Base-by-base conservation (phyloP, 768 basidiomycete species). In the Suillus americanus region DNA sequence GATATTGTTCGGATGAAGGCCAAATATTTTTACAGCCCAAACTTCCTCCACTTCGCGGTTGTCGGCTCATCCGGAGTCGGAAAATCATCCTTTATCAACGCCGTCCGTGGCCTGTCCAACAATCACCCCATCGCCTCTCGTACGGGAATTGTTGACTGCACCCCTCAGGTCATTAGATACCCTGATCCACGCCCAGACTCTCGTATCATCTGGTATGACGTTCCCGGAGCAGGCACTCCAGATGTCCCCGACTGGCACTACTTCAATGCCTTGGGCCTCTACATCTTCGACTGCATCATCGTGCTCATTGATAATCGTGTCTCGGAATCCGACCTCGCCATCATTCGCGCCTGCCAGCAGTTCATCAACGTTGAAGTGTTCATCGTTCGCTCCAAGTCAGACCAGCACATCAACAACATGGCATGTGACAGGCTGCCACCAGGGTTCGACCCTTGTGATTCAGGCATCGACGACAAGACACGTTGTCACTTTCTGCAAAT, bases 361-460 rank as follows among this genome's bases (percentile, higher is more conserved):
- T 48, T 48, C 23, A 25, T 6, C 23, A 48, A 68, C 13, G 72
- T 48, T 14, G 46, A 48, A 6, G 46, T 25, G 46, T 69, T 68
- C 51, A 72, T 74, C 28, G 74, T 77, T 33, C 77, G 77, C 2
- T 79, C 78, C 16, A 77, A 79, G 56, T 71, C 78, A 1, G 77
- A 78, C 55, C 71, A 70, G 16, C 73, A 75, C 30, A 71, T 75
- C 38, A 53, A 50, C 23, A 73, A 73, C 25, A 4, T 65, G 62
- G 67, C 74, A 69, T 65, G 0, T 5, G 69, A 74, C 0, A 25
- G 46, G 46, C 23, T 48, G 46, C 23, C 23, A 48, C 68, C 38
- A 63, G 71, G 70, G 0, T 69, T 69, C n/a, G 66, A 73, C 3
- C 63, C 51, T 18, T 71, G 68, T 0, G 69, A 38, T 18, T 62